These are phyloP conservation scores for Coniella lustricola DNA, from an alignment of 2,329 filamentous ascomycete genomes.

Conservation along the genomic window DNA sequence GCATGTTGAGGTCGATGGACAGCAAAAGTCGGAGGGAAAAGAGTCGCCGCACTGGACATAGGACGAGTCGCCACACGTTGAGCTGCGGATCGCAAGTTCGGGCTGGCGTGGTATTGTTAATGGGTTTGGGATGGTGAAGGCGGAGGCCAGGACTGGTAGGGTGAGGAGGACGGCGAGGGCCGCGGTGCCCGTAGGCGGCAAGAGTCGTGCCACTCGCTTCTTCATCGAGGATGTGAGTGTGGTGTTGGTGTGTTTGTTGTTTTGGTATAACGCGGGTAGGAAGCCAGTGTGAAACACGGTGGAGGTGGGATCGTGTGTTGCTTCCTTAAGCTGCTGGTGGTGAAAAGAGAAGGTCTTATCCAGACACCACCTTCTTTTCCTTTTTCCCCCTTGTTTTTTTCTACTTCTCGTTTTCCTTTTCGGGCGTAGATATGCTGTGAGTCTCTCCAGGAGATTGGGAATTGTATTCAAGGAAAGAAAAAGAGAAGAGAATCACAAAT, in stretches of 20 bases:
- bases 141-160: constrained; percentile 9
- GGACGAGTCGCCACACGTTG: constrained; percentile 14
- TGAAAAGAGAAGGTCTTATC: constrained; percentile 1
- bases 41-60: constrained; percentile 45
- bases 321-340: not conserved
- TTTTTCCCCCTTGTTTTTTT: no score
- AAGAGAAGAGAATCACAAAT: not conserved
- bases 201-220: not conserved
- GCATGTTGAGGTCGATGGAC: constrained; percentile 47
- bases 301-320: constrained; percentile 5
- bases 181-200: constrained; percentile 7
- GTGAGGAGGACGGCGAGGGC: constrained; percentile 9
- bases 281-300: constrained; percentile 8
- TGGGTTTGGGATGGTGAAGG: constrained; percentile 8
- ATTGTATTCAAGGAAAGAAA: not conserved
- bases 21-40: constrained; percentile 63
- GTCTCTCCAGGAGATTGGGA: constrained; percentile 3
- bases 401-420: not conserved
- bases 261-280: constrained; percentile 1
- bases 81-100: constrained; percentile 8
- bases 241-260: constrained; percentile 4
- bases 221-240: not conserved
- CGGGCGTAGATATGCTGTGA: no score
- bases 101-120: not conserved
- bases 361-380: not conserved